Percentiles rank a stretch among this genome's conserved stretches.
Evolutionary conservation across 202 grass and related monocot genomes (phyloP).

Genomic region (Hordeum pubiflorum): DNA sequence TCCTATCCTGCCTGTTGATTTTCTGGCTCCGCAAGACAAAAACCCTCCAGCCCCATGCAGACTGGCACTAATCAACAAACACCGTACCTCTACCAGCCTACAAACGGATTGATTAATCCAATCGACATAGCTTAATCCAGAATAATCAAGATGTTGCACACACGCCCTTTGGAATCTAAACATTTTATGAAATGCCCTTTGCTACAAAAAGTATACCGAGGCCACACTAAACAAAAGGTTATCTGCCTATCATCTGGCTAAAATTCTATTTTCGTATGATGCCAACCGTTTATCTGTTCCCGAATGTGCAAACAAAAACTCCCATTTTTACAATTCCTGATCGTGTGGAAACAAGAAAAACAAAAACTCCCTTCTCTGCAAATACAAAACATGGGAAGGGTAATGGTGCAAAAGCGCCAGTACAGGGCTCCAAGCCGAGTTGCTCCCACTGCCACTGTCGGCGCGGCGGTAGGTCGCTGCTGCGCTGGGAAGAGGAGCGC

Average conservation of each 20-base stretch:
- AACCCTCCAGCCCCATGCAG: slow-evolving; percentile 39
- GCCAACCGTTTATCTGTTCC: too few species aligned
- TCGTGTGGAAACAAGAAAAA: not conserved
- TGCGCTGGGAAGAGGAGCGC: slow-evolving; percentile 13
- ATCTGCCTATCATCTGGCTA: too few species aligned
- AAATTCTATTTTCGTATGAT: too few species aligned
- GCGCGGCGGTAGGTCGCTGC: slow-evolving; percentile 36
- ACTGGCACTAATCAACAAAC: slow-evolving; percentile 48
- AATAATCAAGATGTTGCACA: not conserved
- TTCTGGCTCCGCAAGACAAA: slow-evolving; percentile 23
- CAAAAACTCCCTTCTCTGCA: rapidly evolving
- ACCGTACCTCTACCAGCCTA: slow-evolving; percentile 22
- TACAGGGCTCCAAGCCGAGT: not conserved
- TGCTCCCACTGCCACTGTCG: slow-evolving; percentile 47
- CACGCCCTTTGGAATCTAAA: not conserved
- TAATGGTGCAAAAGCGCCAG: not conserved
- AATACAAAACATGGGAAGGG: rapidly evolving
- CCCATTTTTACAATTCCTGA: too few species aligned
- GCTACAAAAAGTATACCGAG: too few species aligned
- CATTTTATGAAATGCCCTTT: too few species aligned
- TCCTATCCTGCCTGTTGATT: not conserved
- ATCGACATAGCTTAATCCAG: slow-evolving; percentile 1
- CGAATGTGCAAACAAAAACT: too few species aligned
- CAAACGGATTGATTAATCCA: slow-evolving; percentile 14
- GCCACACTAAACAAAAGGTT: too few species aligned